Evolutionary conservation across 2,329 filamentous ascomycete genomes (phyloP).

Genomic region (Botrytis tulipae): DNA sequence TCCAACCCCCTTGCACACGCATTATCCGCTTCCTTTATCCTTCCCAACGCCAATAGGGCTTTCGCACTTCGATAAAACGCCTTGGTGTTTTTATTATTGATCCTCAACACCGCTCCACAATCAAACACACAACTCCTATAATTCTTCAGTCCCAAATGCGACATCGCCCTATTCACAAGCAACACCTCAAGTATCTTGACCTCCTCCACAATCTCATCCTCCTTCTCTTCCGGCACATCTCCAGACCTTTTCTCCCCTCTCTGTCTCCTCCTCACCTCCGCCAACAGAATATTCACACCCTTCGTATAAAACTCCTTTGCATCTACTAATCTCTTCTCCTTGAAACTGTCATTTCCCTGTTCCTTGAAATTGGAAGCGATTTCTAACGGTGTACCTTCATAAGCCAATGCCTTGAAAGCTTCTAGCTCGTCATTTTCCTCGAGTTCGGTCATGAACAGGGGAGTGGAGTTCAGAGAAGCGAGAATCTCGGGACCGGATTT

Average conservation of each 20-base stretch:
- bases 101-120: conserved; percentile 72
- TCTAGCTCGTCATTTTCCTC: conserved; percentile 83
- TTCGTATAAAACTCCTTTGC: conserved; percentile 91
- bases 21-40: conserved; percentile 76
- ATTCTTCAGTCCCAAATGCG: conserved; percentile 85
- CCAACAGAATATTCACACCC: conserved; percentile 69
- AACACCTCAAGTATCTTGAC: conserved; percentile 68
- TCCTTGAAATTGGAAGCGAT: conserved; percentile 83
- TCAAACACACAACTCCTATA: conserved; percentile 84
- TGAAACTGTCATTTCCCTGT: conserved; percentile 87
- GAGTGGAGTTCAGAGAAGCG: conserved; percentile 65
- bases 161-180: conserved; percentile 84
- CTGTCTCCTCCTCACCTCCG: conserved; percentile 58
- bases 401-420: conserved; percentile 84
- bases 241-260: conserved; percentile 43
- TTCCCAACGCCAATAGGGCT: conserved; percentile 76
- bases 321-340: conserved; percentile 70
- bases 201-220: conserved; percentile 47
- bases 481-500: conserved; percentile 60
- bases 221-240: conserved; percentile 43
- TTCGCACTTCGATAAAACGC: conserved; percentile 82
- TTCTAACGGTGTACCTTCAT: conserved; percentile 86
- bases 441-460: conserved; percentile 94
- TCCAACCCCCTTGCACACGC: conserved; percentile 71
- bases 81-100: conserved; percentile 82